A percentile compares a stretch with the other conserved stretches of the same genome.
phyloP scores from a whole-genome alignment of 1,139 yeast genomes.

The Kodamaea fungicola region DNA sequence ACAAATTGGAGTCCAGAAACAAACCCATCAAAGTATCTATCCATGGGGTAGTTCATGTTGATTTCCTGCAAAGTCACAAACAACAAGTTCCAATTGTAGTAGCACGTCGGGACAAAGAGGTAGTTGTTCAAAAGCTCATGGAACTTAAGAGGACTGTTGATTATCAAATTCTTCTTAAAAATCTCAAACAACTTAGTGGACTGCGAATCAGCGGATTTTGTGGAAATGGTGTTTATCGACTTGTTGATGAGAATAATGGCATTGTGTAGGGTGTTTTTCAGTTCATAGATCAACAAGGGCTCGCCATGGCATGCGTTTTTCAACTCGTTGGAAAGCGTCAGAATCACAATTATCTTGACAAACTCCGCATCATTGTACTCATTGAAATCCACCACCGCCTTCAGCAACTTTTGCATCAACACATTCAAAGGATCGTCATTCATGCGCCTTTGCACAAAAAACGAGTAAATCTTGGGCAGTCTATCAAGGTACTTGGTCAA shows the following conservation, averaged over 20 bases:
- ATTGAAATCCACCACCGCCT: constrained; percentile 20
- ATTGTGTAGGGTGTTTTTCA: constrained; percentile 43
- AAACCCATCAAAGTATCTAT: constrained; percentile 8
- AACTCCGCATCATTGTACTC: constrained; percentile 22
- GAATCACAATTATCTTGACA: constrained; percentile 32
- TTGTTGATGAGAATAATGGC: constrained; percentile 46
- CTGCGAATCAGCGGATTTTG: constrained; percentile 1
- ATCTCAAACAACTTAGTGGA: constrained; percentile 26
- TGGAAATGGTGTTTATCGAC: constrained; percentile 22
- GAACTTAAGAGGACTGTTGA: constrained; percentile 43
- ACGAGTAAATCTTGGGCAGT: constrained; percentile 39
- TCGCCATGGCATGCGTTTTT: constrained; percentile 31
- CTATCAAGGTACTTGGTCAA: constrained; percentile 35
- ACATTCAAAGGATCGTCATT: constrained; percentile 5
- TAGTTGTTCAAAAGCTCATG: constrained; percentile 43
- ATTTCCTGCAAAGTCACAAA: constrained; percentile 37
- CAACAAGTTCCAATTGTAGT: constrained; percentile 40
- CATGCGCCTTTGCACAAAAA: constrained; percentile 28
- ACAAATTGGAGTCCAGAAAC: constrained; percentile 4
- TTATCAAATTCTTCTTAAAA: constrained; percentile 40
- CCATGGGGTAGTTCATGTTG: constrained; percentile 12
- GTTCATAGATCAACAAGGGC: constrained; percentile 30
- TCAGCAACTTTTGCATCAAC: constrained; percentile 14
- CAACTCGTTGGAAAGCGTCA: constrained; percentile 42
- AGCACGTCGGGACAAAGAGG: constrained; percentile 34